These are phyloP conservation scores for Wallacemonas collosoma DNA, from an alignment of 208 protist genomes.

Conservation along the genomic window DNA sequence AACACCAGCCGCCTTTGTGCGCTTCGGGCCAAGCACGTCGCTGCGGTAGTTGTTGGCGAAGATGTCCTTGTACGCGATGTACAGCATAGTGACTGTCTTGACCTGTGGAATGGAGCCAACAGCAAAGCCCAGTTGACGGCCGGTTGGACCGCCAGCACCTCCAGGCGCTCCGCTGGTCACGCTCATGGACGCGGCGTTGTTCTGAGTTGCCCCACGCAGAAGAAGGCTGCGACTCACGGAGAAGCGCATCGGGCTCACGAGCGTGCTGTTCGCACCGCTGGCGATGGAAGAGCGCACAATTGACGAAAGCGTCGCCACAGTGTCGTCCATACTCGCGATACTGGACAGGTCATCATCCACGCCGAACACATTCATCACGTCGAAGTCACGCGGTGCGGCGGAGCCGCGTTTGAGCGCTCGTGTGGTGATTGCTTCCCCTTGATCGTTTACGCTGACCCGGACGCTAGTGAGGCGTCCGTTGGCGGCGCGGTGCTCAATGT, in stretches of 20 bases:
- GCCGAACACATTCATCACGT: background rate
- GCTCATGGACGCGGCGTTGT: conserved; percentile 2
- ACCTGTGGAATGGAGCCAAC: conserved; percentile 39
- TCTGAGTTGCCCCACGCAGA: conserved; percentile 3
- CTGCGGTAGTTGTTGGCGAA: conserved; percentile 13
- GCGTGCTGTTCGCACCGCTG: conserved; percentile 19
- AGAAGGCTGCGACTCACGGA: conserved; percentile 15
- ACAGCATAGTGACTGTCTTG: conserved; percentile 73
- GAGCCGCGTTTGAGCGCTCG: conserved; percentile 14
- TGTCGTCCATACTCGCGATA: conserved; percentile 18
- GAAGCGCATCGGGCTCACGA: conserved; percentile 18
- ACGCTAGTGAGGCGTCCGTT: background rate
- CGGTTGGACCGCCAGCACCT: background rate
- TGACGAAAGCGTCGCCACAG: conserved; percentile 29
- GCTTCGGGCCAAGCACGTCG: background rate
- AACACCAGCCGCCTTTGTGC: conserved; percentile 9
- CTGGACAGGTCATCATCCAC: conserved; percentile 13
- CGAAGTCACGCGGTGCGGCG: conserved; percentile 13
- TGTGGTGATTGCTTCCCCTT: background rate
- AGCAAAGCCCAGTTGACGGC: conserved; percentile 11
- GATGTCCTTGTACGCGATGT: conserved; percentile 65
- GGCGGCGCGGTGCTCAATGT: background rate
- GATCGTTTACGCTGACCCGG: background rate
- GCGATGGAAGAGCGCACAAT: conserved; percentile 42
- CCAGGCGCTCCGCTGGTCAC: conserved; percentile 1